Percentiles rank a stretch among this genome's conserved stretches.
phyloP scores from a whole-genome alignment of 768 basidiomycete species.

The Auriculariales sp. region DNA sequence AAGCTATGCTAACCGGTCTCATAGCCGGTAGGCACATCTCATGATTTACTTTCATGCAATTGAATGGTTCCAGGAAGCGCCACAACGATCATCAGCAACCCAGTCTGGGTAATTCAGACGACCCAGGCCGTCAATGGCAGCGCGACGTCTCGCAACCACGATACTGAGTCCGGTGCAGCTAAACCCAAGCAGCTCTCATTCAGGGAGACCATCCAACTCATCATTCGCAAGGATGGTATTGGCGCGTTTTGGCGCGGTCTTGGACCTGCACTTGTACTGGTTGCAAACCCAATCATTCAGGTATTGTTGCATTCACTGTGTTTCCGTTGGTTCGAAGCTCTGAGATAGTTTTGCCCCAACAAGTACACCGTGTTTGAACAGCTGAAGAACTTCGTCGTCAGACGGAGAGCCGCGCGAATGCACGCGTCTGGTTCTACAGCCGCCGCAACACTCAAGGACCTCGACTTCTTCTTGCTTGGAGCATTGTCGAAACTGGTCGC shows the following conservation, averaged over 20 bases:
- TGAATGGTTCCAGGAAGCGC: constrained; percentile 48
- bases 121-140: constrained; percentile 18
- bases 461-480: constrained; percentile 91
- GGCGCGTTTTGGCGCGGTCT: constrained; percentile 88
- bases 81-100: constrained; percentile 81
- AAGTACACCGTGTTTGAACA: constrained; percentile 95
- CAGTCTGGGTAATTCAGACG: constrained; percentile 94
- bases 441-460: constrained; percentile 49
- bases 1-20: constrained; percentile 78
- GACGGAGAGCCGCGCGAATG: constrained; percentile 40
- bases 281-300: constrained; percentile 86
- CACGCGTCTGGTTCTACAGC: constrained; percentile 26
- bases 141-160: constrained; percentile 11
- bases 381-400: constrained; percentile 70
- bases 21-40: constrained; percentile 50
- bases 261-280: constrained; percentile 83
- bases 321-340: neutral
- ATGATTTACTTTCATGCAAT: neutral
- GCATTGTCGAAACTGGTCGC: constrained; percentile 75
- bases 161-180: constrained; percentile 15
- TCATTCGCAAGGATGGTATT: constrained; percentile 59
- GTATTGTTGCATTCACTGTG: constrained; percentile 9
- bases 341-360: constrained; percentile 11
- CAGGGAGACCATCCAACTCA: constrained; percentile 49
- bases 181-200: constrained; percentile 41